Base-by-base conservation (phyloP, 2,329 filamentous ascomycete species). In the Epichloe coenophiala region DNA sequence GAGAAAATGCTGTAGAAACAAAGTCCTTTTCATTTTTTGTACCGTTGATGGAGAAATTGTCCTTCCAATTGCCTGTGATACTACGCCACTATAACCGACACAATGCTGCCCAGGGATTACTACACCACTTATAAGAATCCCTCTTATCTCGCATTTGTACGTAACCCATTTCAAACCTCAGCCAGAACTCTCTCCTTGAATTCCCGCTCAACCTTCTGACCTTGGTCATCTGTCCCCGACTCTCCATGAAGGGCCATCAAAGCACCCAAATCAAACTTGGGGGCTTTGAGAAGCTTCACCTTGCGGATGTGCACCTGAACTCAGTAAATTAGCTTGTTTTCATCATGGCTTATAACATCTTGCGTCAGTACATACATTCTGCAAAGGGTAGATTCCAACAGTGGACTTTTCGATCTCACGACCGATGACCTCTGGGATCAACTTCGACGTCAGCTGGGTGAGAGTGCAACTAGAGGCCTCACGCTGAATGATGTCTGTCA, bases 381-480 rank as follows among this genome's bases (percentile, higher is more conserved):
- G 93, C 69, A 98, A 86, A 63, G 93, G 93, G 78, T 98, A 98
- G 77, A 98, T 98, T 75, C 93, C 91, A 78, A 96, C 90, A 61
- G 90, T 95, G 58, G 90, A 83, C 84, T 98, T 98, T 84, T 98
- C 93, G 63, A 98, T 98, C 80, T 97, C 93, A 69, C 93, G 90
- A 65, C 93, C 93, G 72, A 98, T 97, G 63, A 97, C 93, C 80
- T 98, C 93, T 59, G 93, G 93, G 69, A 98, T 97, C 66, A 98
- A 83, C 85, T 98, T 98, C 71, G 88, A 87, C 68, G 89, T 95
- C 65, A 98, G 84, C 81, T 97, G 91, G 64, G 87, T 84, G 61
- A 98, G 83, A 59, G 89, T 95, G 83, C 89, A 95, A 78, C 80
- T 88, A 63, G 86, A 81, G 57, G 93, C 93, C 80, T 98, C 93